phyloP scores from a whole-genome alignment of 306 rosid species.

The Vicia sativa region DNA sequence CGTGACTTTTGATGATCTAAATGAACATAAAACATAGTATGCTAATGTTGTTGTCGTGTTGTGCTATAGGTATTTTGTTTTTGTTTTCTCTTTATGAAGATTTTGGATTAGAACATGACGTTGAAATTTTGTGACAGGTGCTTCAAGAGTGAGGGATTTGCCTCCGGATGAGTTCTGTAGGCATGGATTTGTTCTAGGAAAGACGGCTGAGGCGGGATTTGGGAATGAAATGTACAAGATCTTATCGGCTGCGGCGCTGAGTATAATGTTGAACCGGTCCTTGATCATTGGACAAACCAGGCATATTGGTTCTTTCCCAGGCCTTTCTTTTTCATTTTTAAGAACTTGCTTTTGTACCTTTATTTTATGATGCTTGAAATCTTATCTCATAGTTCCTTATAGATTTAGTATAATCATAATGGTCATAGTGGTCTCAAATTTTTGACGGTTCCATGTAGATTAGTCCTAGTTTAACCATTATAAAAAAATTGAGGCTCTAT shows the following conservation, averaged over 20 bases:
- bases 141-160: constrained; percentile 66
- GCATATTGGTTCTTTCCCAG: constrained; percentile 97
- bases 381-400: constrained; percentile 15
- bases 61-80: background rate
- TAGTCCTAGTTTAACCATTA: too few relatives aligned
- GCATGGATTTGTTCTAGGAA: constrained; percentile 89
- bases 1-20: background rate
- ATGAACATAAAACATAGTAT: background rate
- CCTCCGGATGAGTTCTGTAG: constrained; percentile 80
- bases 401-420: constrained; percentile 12
- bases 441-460: too few relatives aligned
- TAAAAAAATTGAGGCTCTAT: too few relatives aligned
- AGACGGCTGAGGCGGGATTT: constrained; percentile 92
- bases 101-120: constrained; percentile 10
- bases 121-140: constrained; percentile 62
- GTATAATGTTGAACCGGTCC: constrained; percentile 93
- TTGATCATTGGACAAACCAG: constrained; percentile 99
- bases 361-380: constrained; percentile 1
- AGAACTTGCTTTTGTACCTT: constrained; percentile 6
- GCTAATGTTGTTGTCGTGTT: background rate
- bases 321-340: constrained; percentile 67
- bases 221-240: constrained; percentile 99
- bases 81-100: background rate
- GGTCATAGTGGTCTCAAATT: too few relatives aligned
- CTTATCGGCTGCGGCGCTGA: constrained; percentile 81